A percentile compares a stretch with the other conserved stretches of the same genome.
These are phyloP conservation scores for Ophiostoma perfectum DNA, from an alignment of 2,329 filamentous ascomycete genomes.

Conservation along the genomic window DNA sequence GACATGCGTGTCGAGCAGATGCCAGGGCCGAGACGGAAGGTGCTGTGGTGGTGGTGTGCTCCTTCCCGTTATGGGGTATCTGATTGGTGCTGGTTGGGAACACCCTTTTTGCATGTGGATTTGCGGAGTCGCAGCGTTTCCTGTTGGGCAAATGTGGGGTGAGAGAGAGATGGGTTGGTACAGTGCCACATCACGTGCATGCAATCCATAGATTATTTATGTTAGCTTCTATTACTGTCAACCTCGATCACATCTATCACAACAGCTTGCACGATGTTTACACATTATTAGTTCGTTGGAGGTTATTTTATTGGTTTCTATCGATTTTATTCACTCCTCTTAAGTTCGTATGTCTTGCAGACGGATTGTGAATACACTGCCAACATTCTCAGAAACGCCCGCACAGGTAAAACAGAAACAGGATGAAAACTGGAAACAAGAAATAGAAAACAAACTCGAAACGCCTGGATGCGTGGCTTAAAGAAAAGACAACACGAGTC, in stretches of 20 bases:
- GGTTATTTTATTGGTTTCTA: no score
- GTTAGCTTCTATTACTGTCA: no score
- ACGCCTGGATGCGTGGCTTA: background rate
- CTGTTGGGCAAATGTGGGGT: constrained; percentile 8
- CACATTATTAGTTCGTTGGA: no score
- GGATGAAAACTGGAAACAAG: background rate
- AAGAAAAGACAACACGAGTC: background rate
- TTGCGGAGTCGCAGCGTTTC: constrained; percentile 4
- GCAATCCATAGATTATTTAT: background rate
- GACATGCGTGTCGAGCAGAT: background rate
- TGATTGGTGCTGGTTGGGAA: constrained; percentile 21
- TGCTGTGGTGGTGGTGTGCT: constrained; percentile 5
- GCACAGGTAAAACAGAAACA: background rate
- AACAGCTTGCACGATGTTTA: no score
- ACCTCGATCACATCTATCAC: no score
- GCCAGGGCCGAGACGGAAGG: constrained; percentile 6
- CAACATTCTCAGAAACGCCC: no score
- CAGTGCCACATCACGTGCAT: background rate
- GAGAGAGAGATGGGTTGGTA: no score
- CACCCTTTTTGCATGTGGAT: constrained; percentile 12
- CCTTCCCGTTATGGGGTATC: constrained; percentile 8
- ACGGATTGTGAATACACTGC: no score
- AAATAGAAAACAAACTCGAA: background rate
- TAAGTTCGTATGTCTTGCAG: no score
- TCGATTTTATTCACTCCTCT: no score